Conservation (phyloP, 2,329 filamentous ascomycete species). For the Arachnomyces sp. region DNA sequence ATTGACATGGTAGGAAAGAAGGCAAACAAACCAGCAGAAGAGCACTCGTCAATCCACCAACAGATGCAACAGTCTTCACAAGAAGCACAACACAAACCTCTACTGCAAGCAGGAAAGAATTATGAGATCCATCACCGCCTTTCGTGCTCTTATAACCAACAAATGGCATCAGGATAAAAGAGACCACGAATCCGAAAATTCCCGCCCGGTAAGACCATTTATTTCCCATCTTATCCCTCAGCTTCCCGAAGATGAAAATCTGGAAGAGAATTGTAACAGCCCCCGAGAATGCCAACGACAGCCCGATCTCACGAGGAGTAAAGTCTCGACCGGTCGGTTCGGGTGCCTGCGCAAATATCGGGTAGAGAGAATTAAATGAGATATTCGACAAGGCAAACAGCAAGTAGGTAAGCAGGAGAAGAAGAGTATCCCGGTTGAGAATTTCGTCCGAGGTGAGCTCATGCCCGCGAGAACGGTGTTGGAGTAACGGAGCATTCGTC, state of each 20-base stretch:
- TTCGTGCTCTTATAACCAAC: conserved; percentile 65
- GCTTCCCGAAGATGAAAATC: conserved; percentile 68
- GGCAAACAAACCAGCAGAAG: conserved; percentile 62
- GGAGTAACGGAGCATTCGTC: conserved; percentile 26
- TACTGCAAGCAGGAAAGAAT: conserved; percentile 63
- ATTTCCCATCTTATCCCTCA: conserved; percentile 76
- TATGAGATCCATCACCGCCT: conserved; percentile 50
- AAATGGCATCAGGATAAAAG: conserved; percentile 83
- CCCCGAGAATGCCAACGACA: conserved; percentile 77
- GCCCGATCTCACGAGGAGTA: conserved; percentile 69
- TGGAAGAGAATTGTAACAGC: conserved; percentile 84
- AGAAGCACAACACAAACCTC: conserved; percentile 76
- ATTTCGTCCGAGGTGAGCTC: conserved; percentile 52
- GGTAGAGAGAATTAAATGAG: conserved; percentile 89
- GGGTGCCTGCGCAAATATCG: conserved; percentile 73
- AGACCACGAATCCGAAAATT: conserved; percentile 68
- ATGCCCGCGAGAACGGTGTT: conserved; percentile 33
- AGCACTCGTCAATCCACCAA: conserved; percentile 82
- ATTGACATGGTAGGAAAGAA: too few species aligned
- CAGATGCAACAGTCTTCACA: conserved; percentile 81
- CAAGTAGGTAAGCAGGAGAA: conserved; percentile 76
- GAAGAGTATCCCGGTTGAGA: conserved; percentile 70
- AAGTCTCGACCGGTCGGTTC: conserved; percentile 70
- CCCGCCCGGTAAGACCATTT: conserved; percentile 73
- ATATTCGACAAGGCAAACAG: conserved; percentile 93